A percentile compares a stretch with the other conserved stretches of the same genome.
Evolutionary conservation across 257 asterid genomes (phyloP).

Genomic region (Plectranthus barbatus): DNA sequence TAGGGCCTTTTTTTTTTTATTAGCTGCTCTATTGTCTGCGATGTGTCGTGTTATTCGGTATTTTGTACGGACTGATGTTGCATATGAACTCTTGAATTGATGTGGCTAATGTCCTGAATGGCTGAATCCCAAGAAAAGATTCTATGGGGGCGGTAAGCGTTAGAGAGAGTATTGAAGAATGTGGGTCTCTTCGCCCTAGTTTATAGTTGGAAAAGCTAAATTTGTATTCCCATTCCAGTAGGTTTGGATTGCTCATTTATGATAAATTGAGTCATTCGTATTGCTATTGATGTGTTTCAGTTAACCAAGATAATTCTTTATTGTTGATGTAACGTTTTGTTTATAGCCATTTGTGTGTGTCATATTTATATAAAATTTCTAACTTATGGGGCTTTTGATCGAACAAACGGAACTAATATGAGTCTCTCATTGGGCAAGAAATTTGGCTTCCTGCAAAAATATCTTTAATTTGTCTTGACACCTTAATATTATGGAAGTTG

Average conservation of each 20-base stretch:
- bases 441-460: neutral
- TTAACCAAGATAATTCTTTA: neutral
- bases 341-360: neutral
- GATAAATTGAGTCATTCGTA: neutral
- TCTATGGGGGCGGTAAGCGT: no score
- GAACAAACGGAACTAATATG: neutral
- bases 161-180: no score
- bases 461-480: no score
- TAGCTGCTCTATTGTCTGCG: neutral
- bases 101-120: no score
- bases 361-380: no score
- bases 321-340: neutral
- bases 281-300: neutral
- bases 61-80: no score
- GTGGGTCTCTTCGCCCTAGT: no score
- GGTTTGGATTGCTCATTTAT: neutral
- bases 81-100: no score
- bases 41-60: neutral
- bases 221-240: neutral
- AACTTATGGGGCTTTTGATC: no score
- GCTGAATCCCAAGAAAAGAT: no score
- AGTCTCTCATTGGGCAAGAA: neutral
- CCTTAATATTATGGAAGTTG: neutral
- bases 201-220: neutral
- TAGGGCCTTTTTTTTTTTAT: neutral